Base-by-base conservation (phyloP, 2,329 filamentous ascomycete genomes). In the Scedosporium dehoogii region DNA sequence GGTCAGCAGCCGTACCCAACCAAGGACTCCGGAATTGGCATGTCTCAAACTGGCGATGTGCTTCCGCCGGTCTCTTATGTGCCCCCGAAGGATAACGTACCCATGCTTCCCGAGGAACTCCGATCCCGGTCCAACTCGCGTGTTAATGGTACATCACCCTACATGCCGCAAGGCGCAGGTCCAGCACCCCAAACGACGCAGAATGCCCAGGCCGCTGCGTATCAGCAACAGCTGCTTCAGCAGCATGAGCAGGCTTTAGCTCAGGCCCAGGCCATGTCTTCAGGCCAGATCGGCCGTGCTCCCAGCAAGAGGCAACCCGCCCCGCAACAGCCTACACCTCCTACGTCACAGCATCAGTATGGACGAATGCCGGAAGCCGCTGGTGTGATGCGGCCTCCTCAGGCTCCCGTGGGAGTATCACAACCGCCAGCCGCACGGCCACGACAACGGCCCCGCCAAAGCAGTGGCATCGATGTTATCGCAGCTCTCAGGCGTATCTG, bases 201-300 rank as follows among this genome's bases (percentile, higher is more conserved):
- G 18, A 71, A 76, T 23, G 70, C 73, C 21, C 79, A 81, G 65
- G 73, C 76, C 21, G 76, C 74, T 10, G 71, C 77, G 5, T 86
- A 86, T 67, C 84, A 87, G 67, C 84, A 87, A 68, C 83, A 87
- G 68, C 71, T 86, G 59, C 74, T 85, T 72, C 87, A 94, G 69
- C 91, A 96, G 71, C 92, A 96, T 71, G 89, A 96, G 70, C 89
- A 92, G 70, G 89, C 90, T 44, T 85, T 93, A 81, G 85, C 85
- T 6, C 85, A 89, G 67, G 88, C 90, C 3, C 90, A 96, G 71
- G 85, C 88, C 65, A 88, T 91, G 78, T 80, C 82, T 33, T 16
- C 38, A 5, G 83, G 85, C 38, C 86, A 91, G 68, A 74, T 96
- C 6, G 84, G 88, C 63, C 85, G 89, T 66, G 87, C 84, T 66